phyloP scores from a whole-genome alignment of 495 filamentous ascomycete genomes.

The Neurospora sp. region DNA sequence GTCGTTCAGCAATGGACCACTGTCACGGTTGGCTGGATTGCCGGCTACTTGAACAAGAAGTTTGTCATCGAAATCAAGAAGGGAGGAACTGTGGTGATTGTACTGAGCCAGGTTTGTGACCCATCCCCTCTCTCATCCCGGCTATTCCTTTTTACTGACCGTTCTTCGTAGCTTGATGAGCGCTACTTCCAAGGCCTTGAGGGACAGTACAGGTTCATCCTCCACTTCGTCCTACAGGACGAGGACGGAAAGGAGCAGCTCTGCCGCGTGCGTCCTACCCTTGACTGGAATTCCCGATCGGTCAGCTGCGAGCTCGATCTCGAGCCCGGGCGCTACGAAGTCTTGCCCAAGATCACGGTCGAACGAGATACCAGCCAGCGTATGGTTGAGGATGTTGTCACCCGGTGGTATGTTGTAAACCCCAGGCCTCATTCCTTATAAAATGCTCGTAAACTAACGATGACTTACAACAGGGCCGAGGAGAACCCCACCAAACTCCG shows the following conservation, averaged over 20 bases:
- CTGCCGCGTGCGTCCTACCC: slow-evolving; percentile 53
- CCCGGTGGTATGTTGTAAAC: slow-evolving; percentile 22
- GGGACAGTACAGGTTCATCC: slow-evolving; percentile 56
- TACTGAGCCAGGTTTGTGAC: slow-evolving; percentile 46
- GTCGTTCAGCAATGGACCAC: slow-evolving; percentile 59
- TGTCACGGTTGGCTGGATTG: slow-evolving; percentile 60
- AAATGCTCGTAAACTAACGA: neutral
- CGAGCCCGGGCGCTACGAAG: slow-evolving; percentile 58
- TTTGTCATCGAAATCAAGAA: slow-evolving; percentile 55
- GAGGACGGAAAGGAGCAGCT: slow-evolving; percentile 61
- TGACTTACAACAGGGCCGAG: slow-evolving; percentile 25
- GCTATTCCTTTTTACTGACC: neutral
- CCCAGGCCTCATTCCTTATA: neutral
- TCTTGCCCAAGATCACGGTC: slow-evolving; percentile 65
- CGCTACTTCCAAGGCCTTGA: slow-evolving; percentile 62
- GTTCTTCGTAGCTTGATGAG: slow-evolving; percentile 39
- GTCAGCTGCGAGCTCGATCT: slow-evolving; percentile 63
- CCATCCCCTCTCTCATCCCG: neutral
- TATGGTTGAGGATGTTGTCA: slow-evolving; percentile 50
- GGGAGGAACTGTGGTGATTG: slow-evolving; percentile 52
- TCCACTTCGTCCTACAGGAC: slow-evolving; percentile 64
- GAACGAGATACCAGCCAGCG: slow-evolving; percentile 30
- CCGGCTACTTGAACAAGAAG: slow-evolving; percentile 63
- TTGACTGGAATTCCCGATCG: slow-evolving; percentile 47
- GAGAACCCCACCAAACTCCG: slow-evolving; percentile 58